These are phyloP conservation scores for Wilhelminamyces savonicus DNA, from an alignment of 805 yeast genomes.

Conservation along the genomic window DNA sequence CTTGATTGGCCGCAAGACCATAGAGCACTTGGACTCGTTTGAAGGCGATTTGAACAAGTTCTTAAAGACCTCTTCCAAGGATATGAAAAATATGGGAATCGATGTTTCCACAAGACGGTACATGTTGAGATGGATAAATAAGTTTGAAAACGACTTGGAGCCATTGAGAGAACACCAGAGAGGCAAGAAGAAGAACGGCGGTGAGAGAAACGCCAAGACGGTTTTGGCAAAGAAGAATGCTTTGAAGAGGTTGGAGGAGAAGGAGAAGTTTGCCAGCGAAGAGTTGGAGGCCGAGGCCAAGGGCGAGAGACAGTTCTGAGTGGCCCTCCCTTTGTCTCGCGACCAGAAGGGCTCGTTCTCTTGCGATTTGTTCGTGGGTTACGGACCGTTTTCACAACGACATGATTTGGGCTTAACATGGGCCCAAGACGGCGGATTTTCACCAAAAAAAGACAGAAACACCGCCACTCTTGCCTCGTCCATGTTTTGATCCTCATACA, in stretches of 20 bases:
- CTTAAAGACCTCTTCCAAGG: constrained; percentile 46
- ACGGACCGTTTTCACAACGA: too few relatives aligned
- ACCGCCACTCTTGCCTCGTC: too few relatives aligned
- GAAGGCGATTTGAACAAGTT: constrained; percentile 56
- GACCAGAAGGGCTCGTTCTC: too few relatives aligned
- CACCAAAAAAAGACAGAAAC: too few relatives aligned
- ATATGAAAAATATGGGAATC: constrained; percentile 71
- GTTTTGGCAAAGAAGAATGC: constrained; percentile 54
- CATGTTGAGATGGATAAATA: constrained; percentile 67
- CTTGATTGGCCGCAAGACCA: constrained; percentile 71
- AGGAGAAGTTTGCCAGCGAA: constrained; percentile 31
- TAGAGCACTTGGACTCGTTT: constrained; percentile 62
- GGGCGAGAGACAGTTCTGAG: constrained; percentile 36
- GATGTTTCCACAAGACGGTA: constrained; percentile 68
- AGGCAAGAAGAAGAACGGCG: constrained; percentile 77
- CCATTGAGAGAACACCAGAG: constrained; percentile 49
- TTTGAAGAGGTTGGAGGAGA: constrained; percentile 48
- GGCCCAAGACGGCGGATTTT: too few relatives aligned
- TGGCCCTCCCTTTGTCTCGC: too few relatives aligned
- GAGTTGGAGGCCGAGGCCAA: constrained; percentile 36
- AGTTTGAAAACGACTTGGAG: constrained; percentile 49
- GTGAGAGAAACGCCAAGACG: constrained; percentile 69
- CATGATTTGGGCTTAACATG: too few relatives aligned
- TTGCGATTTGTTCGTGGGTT: too few relatives aligned
- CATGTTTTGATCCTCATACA: too few relatives aligned